Base-by-base conservation (phyloP, 2,329 filamentous ascomycete genomes). In the Pseudonectria buxi region DNA sequence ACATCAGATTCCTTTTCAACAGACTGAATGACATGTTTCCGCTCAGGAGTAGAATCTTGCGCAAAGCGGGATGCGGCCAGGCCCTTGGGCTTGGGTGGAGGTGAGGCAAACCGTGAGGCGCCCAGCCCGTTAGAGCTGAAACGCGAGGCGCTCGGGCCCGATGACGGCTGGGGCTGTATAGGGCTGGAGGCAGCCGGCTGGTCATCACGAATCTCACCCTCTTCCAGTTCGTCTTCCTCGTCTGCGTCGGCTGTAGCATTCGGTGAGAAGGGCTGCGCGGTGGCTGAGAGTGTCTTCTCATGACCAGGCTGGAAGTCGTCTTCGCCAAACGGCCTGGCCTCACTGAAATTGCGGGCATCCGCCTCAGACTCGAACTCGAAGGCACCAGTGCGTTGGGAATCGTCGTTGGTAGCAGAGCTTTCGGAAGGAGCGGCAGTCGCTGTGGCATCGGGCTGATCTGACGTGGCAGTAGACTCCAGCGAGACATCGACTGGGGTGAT, bases 201-300 rank as follows among this genome's bases (percentile, higher is more conserved):
- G 22, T 39, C 43, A n/a, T 51, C 45, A 7, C 41, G 40, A n/a
- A 46, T 39, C 7, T 43, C 45, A n/a, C 50, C 45, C 10, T 41
- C 34, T 4, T 44, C 41, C 15, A 37, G 30, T 14, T 49, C 47
- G 9, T 46, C 34, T 18, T 51, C 53, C 2, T 26, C 44, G 2
- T 51, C 49, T 18, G 54, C 38, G 26, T 52, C 48, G 40, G 59
- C 39, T 46, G 54, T 43, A 24, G 53, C 60, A 13, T 65, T 62
- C 11, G 74, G 72, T 4, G 68, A 72, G 55, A 92, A 94, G 0
- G 83, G 72, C 49, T 76, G 77, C 1, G 85, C 83, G 12, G 77
- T 71, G 4, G 83, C 81, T 25, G 85, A 89, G 10, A 54, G 36
- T 4, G 78, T 78, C 46, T 71, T 72, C 46, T 68, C 68, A 31